phyloP scores from a whole-genome alignment of 352 stramenopile species.

The Phytophthora lateralis region DNA sequence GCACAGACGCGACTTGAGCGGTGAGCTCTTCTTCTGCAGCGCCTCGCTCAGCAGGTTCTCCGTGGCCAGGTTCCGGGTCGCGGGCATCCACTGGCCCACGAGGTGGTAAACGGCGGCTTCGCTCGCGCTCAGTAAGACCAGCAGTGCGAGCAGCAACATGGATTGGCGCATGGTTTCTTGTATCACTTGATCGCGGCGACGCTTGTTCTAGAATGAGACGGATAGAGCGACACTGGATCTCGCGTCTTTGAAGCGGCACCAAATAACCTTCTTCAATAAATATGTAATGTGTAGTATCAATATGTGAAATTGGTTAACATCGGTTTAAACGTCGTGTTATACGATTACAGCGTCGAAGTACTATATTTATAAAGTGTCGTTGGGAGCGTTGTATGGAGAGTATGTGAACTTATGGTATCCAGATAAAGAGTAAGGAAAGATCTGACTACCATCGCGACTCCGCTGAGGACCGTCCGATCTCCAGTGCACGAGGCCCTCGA shows the following conservation, averaged over 20 bases:
- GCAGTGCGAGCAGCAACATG: constrained; percentile 16
- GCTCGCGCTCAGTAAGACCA: constrained; percentile 10
- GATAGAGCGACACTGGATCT: background rate
- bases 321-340: no score
- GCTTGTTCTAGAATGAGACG: constrained; percentile 37
- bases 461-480: constrained; percentile 7
- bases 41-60: constrained; percentile 41
- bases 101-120: constrained; percentile 35
- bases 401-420: background rate
- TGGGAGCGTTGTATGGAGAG: background rate
- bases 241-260: background rate
- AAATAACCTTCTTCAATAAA: no score
- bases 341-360: no score
- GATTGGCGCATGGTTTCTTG: constrained; percentile 11
- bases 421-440: constrained; percentile 4
- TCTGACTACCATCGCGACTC: constrained; percentile 15
- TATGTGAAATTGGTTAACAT: no score
- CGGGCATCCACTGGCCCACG: constrained; percentile 47
- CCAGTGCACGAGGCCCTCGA: background rate
- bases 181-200: constrained; percentile 11
- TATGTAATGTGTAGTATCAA: no score
- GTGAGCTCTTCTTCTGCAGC: constrained; percentile 30
- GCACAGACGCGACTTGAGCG: constrained; percentile 38
- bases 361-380: no score
- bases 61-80: constrained; percentile 38